Evolutionary conservation across 441 rosid species (phyloP).

Genomic region (Syzygium malaccense): DNA sequence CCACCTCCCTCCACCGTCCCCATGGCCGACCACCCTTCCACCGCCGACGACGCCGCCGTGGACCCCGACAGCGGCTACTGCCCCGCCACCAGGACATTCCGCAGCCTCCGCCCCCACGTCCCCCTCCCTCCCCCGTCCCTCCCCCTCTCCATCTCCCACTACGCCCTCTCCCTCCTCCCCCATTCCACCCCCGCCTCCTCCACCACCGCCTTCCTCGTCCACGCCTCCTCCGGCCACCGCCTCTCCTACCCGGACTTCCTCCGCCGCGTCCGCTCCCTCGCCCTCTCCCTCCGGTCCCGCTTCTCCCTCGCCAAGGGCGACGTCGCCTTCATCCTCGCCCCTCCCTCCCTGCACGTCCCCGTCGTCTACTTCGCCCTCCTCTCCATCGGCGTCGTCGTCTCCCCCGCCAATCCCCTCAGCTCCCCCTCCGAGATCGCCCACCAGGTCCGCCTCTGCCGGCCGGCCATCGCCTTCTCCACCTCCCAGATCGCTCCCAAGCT

Average conservation of each 20-base stretch:
- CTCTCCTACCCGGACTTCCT: conserved; percentile 44
- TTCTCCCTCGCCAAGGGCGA: conserved; percentile 35
- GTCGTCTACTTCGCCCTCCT: conserved; percentile 67
- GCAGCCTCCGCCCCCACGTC: conserved; percentile 11
- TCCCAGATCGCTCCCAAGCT: conserved; percentile 41
- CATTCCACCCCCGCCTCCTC: conserved; percentile 20
- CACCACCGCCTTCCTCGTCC: conserved; percentile 26
- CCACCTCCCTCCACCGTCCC: too few relatives aligned
- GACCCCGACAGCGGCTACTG: conserved; percentile 6
- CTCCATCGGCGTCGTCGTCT: conserved; percentile 56
- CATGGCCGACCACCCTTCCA: neutral
- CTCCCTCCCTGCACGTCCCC: conserved; percentile 58
- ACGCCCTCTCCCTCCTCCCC: conserved; percentile 42
- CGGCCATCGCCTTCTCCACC: conserved; percentile 73
- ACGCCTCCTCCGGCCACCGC: conserved; percentile 33
- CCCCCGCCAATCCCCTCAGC: conserved; percentile 71
- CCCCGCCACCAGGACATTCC: conserved; percentile 6
- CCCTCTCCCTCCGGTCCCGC: conserved; percentile 25
- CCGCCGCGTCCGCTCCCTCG: conserved; percentile 33
- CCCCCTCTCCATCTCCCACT: conserved; percentile 54
- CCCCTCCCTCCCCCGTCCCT: conserved; percentile 41
- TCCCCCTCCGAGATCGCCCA: conserved; percentile 56
- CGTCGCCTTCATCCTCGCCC: conserved; percentile 65
- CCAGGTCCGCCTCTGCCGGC: conserved; percentile 47
- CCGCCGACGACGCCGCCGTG: neutral